These are phyloP conservation scores for Lactarius pseudohatsudake DNA, from an alignment of 768 basidiomycete genomes.

Conservation along the genomic window DNA sequence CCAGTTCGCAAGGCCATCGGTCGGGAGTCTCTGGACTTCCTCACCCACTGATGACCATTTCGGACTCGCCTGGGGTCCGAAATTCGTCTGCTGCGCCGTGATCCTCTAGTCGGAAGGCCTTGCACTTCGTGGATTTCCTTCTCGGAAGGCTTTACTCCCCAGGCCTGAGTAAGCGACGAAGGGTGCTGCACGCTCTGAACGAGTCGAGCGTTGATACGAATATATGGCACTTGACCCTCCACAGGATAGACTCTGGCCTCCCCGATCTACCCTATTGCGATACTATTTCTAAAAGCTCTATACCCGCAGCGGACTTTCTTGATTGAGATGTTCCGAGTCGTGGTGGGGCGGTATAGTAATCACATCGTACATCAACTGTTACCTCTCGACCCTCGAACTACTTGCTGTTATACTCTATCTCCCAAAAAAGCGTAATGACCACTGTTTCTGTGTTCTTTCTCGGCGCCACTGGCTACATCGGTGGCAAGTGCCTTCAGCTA, in stretches of 20 bases:
- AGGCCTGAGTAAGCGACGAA: too few species aligned
- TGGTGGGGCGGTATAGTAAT: neutral
- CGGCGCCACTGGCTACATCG: conserved; percentile 24
- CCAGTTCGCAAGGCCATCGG: neutral
- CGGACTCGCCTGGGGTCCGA: neutral
- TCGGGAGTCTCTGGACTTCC: too few species aligned
- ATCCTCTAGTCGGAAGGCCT: neutral
- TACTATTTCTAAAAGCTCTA: neutral
- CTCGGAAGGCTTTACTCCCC: neutral
- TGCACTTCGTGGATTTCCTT: too few species aligned
- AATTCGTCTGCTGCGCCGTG: neutral
- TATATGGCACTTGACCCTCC: too few species aligned
- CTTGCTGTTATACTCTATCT: neutral
- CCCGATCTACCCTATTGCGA: neutral
- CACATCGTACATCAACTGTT: neutral
- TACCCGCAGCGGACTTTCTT: neutral
- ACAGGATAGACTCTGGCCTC: neutral
- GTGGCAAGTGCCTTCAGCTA: conserved; percentile 4
- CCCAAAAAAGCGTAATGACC: neutral
- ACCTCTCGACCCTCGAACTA: neutral
- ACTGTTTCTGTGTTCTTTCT: conserved; percentile 21
- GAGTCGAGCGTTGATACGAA: neutral
- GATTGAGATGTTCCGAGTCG: neutral
- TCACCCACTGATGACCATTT: too few species aligned
- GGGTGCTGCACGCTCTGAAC: neutral